A percentile compares a stretch with the other conserved stretches of the same genome.
phyloP scores from a whole-genome alignment of 2,329 filamentous ascomycete species.

The Xylaria sp. region DNA sequence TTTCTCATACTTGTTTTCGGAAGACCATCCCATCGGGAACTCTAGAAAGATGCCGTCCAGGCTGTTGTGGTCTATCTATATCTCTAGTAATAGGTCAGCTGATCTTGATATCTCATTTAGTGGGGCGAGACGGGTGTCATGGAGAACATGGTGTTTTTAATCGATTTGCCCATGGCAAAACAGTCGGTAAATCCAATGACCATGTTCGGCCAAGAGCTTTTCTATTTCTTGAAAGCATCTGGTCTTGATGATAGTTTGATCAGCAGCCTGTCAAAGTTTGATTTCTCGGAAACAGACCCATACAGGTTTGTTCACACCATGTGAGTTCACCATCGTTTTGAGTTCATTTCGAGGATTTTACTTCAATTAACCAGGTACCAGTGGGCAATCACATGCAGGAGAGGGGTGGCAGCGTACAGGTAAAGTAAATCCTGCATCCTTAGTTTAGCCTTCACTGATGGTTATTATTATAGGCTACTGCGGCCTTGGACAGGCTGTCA shows the following conservation, averaged over 20 bases:
- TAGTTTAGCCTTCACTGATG: slow-evolving; percentile 21
- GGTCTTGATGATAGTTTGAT: slow-evolving; percentile 73
- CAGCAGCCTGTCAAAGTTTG: slow-evolving; percentile 78
- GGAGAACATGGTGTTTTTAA: slow-evolving; percentile 93
- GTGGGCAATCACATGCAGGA: slow-evolving; percentile 67
- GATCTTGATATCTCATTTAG: slow-evolving; percentile 25
- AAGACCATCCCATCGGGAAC: background rate
- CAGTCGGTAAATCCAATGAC: slow-evolving; percentile 53
- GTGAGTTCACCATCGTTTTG: slow-evolving; percentile 57
- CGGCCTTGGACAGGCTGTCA: slow-evolving; percentile 76
- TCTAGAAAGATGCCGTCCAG: background rate
- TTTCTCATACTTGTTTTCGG: background rate
- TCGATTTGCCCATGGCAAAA: slow-evolving; percentile 81
- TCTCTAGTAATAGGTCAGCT: background rate
- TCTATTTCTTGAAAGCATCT: slow-evolving; percentile 75
- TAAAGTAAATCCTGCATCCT: slow-evolving; percentile 48
- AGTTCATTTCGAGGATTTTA: background rate
- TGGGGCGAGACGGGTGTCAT: slow-evolving; percentile 88
- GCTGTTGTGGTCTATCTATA: background rate
- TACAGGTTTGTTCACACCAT: slow-evolving; percentile 89
- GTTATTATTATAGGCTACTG: slow-evolving; percentile 69
- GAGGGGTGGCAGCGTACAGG: slow-evolving; percentile 57
- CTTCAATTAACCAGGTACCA: slow-evolving; percentile 47
- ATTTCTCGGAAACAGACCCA: slow-evolving; percentile 77
- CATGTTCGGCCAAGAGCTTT: slow-evolving; percentile 75